Conservation (phyloP, 2,329 filamentous ascomycete genomes). For the Diplodia mutila region DNA sequence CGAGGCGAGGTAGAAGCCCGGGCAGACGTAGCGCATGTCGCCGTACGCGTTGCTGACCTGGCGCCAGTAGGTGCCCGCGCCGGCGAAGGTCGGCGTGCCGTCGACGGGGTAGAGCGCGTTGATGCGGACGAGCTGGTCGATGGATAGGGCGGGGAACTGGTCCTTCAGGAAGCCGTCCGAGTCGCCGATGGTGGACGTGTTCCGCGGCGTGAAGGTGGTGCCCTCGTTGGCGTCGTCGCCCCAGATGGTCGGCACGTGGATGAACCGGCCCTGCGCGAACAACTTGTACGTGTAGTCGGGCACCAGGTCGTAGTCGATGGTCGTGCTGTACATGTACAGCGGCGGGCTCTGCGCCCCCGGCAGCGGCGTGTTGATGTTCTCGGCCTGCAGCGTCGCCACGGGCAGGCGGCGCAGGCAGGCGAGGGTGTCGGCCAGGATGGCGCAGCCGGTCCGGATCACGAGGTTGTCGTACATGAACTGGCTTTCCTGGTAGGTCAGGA, state of each 20-base stretch:
- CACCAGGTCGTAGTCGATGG: slow-evolving; percentile 57
- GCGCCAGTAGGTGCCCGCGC: slow-evolving; percentile 60
- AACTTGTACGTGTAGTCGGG: slow-evolving; percentile 54
- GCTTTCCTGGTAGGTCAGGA: slow-evolving; percentile 53
- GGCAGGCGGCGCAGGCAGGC: slow-evolving; percentile 55
- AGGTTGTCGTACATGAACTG: slow-evolving; percentile 59
- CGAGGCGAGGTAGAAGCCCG: slow-evolving; percentile 58
- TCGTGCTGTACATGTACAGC: slow-evolving; percentile 57
- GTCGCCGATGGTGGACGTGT: slow-evolving; percentile 51
- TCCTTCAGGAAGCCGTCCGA: slow-evolving; percentile 61
- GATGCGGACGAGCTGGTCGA: slow-evolving; percentile 55
- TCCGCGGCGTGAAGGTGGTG: slow-evolving; percentile 61
- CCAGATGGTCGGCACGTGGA: slow-evolving; percentile 59
- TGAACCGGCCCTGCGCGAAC: slow-evolving; percentile 54
- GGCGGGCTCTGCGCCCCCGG: slow-evolving; percentile 50
- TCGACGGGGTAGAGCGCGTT: slow-evolving; percentile 61
- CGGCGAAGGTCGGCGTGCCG: slow-evolving; percentile 48
- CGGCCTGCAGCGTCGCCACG: slow-evolving; percentile 48
- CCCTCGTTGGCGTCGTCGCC: slow-evolving; percentile 67
- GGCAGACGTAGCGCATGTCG: slow-evolving; percentile 68
- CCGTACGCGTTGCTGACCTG: slow-evolving; percentile 64
- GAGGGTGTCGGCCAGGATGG: slow-evolving; percentile 45
- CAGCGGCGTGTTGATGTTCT: slow-evolving; percentile 52
- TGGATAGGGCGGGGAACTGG: slow-evolving; percentile 62
- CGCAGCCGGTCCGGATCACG: slow-evolving; percentile 54